Conservation (phyloP, 2,329 filamentous ascomycete genomes). For the Penicillium psychrosexuale region DNA sequence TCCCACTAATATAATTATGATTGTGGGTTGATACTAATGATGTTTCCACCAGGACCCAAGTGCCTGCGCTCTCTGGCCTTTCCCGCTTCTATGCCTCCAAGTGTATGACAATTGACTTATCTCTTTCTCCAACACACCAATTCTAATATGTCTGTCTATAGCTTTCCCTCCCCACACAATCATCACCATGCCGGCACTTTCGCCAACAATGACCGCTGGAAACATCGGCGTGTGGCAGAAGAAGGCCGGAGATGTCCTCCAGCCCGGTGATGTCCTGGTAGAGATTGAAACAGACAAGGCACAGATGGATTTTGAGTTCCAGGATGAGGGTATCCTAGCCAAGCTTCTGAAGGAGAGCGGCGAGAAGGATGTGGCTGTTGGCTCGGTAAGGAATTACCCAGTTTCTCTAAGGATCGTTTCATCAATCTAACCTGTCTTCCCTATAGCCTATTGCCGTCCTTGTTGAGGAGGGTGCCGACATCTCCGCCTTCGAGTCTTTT, state of each 20-base stretch:
- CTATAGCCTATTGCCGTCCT: slow-evolving; percentile 87
- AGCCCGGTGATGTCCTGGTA: slow-evolving; percentile 90
- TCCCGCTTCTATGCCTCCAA: slow-evolving; percentile 67
- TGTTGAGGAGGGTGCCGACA: slow-evolving; percentile 85
- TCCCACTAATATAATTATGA: slow-evolving; percentile 1
- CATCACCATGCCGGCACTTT: slow-evolving; percentile 96
- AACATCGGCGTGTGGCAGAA: slow-evolving; percentile 99
- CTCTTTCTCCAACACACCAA: background rate
- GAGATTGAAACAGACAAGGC: slow-evolving; percentile 99
- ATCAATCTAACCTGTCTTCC: slow-evolving; percentile 9
- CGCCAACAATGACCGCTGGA: slow-evolving; percentile 93
- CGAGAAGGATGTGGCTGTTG: slow-evolving; percentile 89
- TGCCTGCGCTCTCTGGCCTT: slow-evolving; percentile 58
- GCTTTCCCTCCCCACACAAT: slow-evolving; percentile 93
- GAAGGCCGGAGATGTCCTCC: slow-evolving; percentile 83
- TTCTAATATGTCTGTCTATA: slow-evolving; percentile 42
- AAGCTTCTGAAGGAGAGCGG: slow-evolving; percentile 92
- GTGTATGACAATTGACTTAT: slow-evolving; percentile 48
- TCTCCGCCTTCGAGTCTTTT: slow-evolving; percentile 85
- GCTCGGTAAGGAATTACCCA: slow-evolving; percentile 68
- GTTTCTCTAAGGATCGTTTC: slow-evolving; percentile 11
- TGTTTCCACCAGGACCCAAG: slow-evolving; percentile 34
- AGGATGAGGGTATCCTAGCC: slow-evolving; percentile 93
- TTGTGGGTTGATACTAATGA: slow-evolving; percentile 21
- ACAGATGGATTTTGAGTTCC: slow-evolving; percentile 99